phyloP scores from a whole-genome alignment of 2,329 filamentous ascomycete genomes.

The Sclerotinia borealis region DNA sequence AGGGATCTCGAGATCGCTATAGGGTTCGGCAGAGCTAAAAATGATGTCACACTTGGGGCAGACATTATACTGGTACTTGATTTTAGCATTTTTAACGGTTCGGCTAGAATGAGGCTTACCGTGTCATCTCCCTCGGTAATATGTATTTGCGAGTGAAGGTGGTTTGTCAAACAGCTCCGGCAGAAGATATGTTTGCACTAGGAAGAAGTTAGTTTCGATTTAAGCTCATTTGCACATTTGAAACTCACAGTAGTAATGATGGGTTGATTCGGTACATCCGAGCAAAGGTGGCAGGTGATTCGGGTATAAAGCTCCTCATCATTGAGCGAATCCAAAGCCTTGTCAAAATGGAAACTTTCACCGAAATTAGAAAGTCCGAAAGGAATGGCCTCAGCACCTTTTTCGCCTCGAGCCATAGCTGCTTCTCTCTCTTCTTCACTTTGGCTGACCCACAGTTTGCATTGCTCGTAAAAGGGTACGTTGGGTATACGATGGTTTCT shows the following conservation, averaged over 20 bases:
- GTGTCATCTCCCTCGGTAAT: not conserved
- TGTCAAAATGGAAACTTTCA: conserved; percentile 28
- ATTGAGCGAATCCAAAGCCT: conserved; percentile 29
- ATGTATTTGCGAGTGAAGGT: conserved; percentile 17
- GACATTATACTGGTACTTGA: not conserved
- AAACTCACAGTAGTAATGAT: conserved; percentile 36
- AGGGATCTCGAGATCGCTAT: not conserved
- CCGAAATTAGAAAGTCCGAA: conserved; percentile 30
- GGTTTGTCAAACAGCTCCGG: conserved; percentile 38
- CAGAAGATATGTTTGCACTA: conserved; percentile 53
- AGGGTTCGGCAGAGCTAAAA: conserved; percentile 10
- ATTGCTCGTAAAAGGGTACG: conserved; percentile 28
- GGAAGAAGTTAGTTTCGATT: not conserved
- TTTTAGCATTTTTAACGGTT: not conserved
- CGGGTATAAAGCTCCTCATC: conserved; percentile 31
- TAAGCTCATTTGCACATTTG: not conserved
- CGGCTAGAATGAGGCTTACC: not conserved
- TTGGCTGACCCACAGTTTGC: conserved; percentile 23
- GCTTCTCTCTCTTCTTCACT: not conserved
- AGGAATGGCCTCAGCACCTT: conserved; percentile 12
- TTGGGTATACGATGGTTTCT: conserved; percentile 1
- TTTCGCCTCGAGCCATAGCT: conserved; percentile 9
- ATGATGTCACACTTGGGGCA: conserved; percentile 24
- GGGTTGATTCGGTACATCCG: conserved; percentile 34
- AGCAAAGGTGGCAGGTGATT: conserved; percentile 40